Evolutionary conservation across 352 stramenopile species (phyloP).

Genomic region (Phytopythium mirpurense): DNA sequence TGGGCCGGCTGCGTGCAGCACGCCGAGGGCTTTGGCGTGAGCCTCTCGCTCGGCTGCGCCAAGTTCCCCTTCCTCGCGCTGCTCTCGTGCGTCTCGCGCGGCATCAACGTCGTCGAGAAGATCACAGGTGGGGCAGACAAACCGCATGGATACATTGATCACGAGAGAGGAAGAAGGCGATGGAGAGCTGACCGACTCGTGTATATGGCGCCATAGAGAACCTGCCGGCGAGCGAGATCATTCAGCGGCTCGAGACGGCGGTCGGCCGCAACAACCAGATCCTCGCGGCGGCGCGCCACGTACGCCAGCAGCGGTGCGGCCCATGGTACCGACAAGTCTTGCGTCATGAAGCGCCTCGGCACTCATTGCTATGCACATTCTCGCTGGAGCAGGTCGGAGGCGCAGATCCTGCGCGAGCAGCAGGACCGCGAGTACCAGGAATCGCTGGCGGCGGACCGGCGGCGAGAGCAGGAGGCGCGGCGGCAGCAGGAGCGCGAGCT

Average conservation of each 20-base stretch:
- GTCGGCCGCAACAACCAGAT: constrained; percentile 76
- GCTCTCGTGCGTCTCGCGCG: constrained; percentile 71
- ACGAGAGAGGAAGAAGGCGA: no score
- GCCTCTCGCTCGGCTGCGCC: constrained; percentile 76
- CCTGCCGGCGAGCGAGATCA: constrained; percentile 49
- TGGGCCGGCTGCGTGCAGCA: constrained; percentile 82
- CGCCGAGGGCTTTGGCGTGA: constrained; percentile 73
- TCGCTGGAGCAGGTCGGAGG: constrained; percentile 47
- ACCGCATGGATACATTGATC: no score
- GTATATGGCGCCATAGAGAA: constrained; percentile 37
- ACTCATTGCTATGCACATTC: no score
- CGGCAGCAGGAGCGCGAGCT: constrained; percentile 42
- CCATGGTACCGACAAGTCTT: no score
- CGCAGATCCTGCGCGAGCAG: constrained; percentile 85
- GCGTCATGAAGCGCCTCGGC: neutral
- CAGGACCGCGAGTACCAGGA: constrained; percentile 93
- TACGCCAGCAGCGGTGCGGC: constrained; percentile 60
- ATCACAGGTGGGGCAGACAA: constrained; percentile 69
- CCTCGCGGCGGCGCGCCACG: constrained; percentile 54
- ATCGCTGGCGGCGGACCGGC: constrained; percentile 87
- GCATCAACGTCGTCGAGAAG: constrained; percentile 82
- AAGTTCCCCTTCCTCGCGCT: constrained; percentile 78
- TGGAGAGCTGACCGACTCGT: no score
- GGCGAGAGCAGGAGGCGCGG: constrained; percentile 49
- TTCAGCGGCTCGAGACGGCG: constrained; percentile 47